These are phyloP conservation scores for Colletotrichum sojae DNA, from an alignment of 2,329 filamentous ascomycete genomes.

Conservation along the genomic window DNA sequence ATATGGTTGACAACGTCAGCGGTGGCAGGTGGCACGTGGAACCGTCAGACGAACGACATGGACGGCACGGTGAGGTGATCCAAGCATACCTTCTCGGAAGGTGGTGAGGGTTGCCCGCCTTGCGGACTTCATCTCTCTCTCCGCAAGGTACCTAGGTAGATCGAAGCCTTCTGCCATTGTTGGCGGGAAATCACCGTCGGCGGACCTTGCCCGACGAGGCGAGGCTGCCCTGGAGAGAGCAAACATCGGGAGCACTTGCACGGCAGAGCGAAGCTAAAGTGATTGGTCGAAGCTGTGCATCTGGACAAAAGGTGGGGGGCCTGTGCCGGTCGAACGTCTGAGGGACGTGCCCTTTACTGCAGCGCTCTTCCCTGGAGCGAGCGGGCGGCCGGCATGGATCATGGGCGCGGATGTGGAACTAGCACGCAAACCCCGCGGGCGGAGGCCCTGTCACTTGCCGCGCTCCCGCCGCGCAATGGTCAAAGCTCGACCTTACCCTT, in stretches of 20 bases:
- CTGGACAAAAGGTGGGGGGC: slow-evolving; percentile 1
- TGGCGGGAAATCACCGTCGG: slow-evolving; percentile 35
- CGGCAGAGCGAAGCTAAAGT: slow-evolving; percentile 6
- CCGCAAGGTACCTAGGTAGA: background rate
- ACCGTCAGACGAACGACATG: slow-evolving; percentile 22
- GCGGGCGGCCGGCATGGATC: background rate
- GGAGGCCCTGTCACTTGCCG: slow-evolving; percentile 30
- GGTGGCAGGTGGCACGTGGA: slow-evolving; percentile 1
- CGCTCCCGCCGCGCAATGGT: slow-evolving; percentile 35
- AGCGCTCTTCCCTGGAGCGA: slow-evolving; percentile 21
- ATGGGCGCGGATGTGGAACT: background rate
- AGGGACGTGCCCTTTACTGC: slow-evolving; percentile 35
- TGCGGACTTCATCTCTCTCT: background rate
- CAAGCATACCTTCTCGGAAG: slow-evolving; percentile 28
- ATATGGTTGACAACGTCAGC: background rate
- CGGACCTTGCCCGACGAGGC: slow-evolving; percentile 35
- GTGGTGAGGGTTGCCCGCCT: slow-evolving; percentile 1
- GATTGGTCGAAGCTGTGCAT: slow-evolving; percentile 13
- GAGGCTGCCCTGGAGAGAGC: slow-evolving; percentile 12
- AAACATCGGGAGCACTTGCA: slow-evolving; percentile 22
- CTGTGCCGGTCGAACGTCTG: slow-evolving; percentile 12
- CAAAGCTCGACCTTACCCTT: slow-evolving; percentile 38
- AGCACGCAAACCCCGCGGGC: slow-evolving; percentile 39
- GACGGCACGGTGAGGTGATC: slow-evolving; percentile 12
- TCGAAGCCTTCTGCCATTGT: too few species aligned